Conservation (phyloP, 176 grass and related monocot genomes). For the Alopecurus myosuroides region DNA sequence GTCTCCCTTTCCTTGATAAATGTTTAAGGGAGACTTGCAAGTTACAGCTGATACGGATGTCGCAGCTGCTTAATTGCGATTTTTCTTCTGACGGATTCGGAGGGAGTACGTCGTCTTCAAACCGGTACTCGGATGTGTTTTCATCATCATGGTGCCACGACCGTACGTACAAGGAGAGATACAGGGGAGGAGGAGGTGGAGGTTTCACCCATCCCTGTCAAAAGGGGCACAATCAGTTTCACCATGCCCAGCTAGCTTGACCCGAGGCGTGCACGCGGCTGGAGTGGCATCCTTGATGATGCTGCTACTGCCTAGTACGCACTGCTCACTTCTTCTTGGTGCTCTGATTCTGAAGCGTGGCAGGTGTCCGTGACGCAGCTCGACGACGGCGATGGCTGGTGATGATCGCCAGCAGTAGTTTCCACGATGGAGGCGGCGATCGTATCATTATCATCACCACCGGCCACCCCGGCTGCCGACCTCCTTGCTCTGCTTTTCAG, state of each 20-base stretch:
- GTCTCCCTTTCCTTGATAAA: background rate
- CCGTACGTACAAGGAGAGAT: no score
- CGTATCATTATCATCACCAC: no score
- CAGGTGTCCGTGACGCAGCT: slow-evolving; percentile 47
- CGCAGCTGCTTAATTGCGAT: no score
- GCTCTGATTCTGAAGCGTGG: slow-evolving; percentile 11
- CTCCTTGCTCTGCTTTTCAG: slow-evolving; percentile 36
- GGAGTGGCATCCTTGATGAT: background rate
- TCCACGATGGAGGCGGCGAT: no score
- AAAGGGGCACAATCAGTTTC: no score
- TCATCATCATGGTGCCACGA: no score
- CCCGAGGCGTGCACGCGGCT: background rate
- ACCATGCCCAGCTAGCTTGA: slow-evolving; percentile 18
- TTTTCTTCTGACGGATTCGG: no score
- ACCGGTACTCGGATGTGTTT: no score
- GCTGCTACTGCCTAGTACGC: background rate
- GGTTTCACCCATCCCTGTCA: no score
- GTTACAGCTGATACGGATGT: no score
- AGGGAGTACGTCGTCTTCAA: no score
- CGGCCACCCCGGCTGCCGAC: background rate
- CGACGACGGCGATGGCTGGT: background rate
- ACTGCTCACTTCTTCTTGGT: slow-evolving; percentile 55
- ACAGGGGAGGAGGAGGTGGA: no score
- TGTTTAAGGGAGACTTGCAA: background rate
- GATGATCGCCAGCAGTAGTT: background rate